Conservation (phyloP, 129 eudicot species). For the Helichrysum umbraculigerum region DNA sequence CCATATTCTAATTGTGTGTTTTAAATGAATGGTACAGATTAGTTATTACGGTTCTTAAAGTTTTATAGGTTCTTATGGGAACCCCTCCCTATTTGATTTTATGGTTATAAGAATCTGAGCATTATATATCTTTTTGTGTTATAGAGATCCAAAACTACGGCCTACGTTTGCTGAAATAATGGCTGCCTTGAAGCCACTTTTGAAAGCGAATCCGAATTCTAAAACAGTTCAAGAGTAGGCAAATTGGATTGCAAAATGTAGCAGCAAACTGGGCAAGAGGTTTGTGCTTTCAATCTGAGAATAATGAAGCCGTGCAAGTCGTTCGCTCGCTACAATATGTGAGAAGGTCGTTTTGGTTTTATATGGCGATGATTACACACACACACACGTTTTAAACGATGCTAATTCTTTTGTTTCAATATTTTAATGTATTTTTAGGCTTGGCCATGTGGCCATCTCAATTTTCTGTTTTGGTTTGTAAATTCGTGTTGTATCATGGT, state of each 20-base stretch:
- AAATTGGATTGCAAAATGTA: slow-evolving; percentile 27
- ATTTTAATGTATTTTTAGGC: slow-evolving; percentile 25
- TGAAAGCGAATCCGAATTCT: slow-evolving; percentile 50
- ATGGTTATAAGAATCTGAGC: neutral
- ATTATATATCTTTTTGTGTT: slow-evolving; percentile 3
- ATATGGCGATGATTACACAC: slow-evolving; percentile 14
- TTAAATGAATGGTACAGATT: no score
- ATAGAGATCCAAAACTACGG: slow-evolving; percentile 86
- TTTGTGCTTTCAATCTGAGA: slow-evolving; percentile 13
- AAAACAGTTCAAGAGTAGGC: slow-evolving; percentile 48
- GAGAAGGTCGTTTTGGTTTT: slow-evolving; percentile 1
- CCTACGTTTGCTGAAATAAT: slow-evolving; percentile 90
- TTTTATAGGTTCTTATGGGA: neutral
- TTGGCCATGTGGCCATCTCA: slow-evolving; percentile 28
- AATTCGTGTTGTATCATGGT: slow-evolving; percentile 29
- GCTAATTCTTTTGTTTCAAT: slow-evolving; percentile 20
- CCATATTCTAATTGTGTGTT: no score
- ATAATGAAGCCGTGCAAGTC: slow-evolving; percentile 26
- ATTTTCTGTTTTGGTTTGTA: slow-evolving; percentile 27
- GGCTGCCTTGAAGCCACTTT: slow-evolving; percentile 76
- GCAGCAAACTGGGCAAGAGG: slow-evolving; percentile 11
- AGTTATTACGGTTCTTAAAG: no score
- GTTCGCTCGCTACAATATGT: neutral
- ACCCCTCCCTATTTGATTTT: neutral
- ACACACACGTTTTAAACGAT: slow-evolving; percentile 15